Evolutionary conservation across 2,329 filamentous ascomycete genomes (phyloP), one percentile per base, ranked within the genome.

Genomic region (Fusarium concolor): DNA sequence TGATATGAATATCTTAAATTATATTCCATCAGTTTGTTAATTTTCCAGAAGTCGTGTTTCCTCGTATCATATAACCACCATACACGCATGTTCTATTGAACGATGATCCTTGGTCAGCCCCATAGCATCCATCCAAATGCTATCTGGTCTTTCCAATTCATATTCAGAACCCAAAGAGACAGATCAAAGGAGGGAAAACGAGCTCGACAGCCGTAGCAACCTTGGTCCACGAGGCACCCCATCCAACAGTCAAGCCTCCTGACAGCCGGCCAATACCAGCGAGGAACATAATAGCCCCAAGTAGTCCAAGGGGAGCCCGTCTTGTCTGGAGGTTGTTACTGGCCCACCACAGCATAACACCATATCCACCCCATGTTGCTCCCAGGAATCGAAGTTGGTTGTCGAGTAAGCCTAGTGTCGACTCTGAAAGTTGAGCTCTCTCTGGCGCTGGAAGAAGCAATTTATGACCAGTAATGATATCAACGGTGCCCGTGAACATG

Each of bases 361-460:
- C 58, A 12, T 62, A 62, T 62, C 58, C 58, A 10, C 39, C 29
- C 58, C 58, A 62, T 2, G 9, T 37, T 3, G 56, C 28, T 26
- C 56, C 58, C 3, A 62, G 15, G 9, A 62, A 62, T 7, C 58
- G 46, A 5, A 62, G 39, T n/a, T 62, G 58, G 35, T 55, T 62
- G 0, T 62, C 58, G 3, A 62, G 6, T 2, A 55, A 12, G 11
- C 35, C 37, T 2, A 62, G 46, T 6, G 56, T 62, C 7, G 46
- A 10, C 10, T 29, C 10, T 4, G 58, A 41, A 5, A 62, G n/a
- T 3, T 45, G 15, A 5, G 41, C 20, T 18, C 58, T 18, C 12
- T 62, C 46, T 5, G 46, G 20, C 9, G 49, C 22, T 4, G 58
- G 56, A 15, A 62, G 45, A 2, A 62, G 9, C 0, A 61, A 10